A percentile compares a stretch with the other conserved stretches of the same genome.
Conservation (phyloP, 2,329 filamentous ascomycete genomes). For the Endocalyx cinctus region DNA sequence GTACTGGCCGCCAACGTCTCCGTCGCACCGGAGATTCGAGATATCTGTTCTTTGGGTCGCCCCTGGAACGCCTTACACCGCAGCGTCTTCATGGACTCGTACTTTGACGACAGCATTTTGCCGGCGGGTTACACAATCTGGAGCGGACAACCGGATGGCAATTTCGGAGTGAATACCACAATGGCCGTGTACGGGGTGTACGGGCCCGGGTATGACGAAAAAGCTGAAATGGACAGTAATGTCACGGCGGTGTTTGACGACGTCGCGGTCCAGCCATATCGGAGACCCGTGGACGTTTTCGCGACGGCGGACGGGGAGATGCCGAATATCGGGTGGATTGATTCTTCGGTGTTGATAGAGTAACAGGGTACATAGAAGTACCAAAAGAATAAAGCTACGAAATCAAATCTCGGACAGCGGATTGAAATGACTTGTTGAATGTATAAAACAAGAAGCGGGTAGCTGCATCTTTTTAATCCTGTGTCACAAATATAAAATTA, state of each 20-base stretch:
- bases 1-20: constrained; percentile 51
- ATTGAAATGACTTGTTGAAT: too few relatives aligned
- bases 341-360: constrained; percentile 4
- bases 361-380: background rate
- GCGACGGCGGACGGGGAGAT: constrained; percentile 12
- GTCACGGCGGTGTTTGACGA: constrained; percentile 11
- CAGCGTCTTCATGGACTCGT: constrained; percentile 51
- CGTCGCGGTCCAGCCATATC: constrained; percentile 11
- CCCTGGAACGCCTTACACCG: constrained; percentile 58
- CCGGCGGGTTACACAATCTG: constrained; percentile 53
- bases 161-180: constrained; percentile 12
- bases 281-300: constrained; percentile 16
- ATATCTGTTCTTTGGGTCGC: constrained; percentile 54
- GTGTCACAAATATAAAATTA: too few relatives aligned
- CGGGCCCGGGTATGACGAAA: constrained; percentile 15
- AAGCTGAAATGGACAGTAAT: constrained; percentile 13
- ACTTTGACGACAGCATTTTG: constrained; percentile 49
- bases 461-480: too few relatives aligned
- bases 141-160: constrained; percentile 23
- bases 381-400: background rate
- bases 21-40: constrained; percentile 30
- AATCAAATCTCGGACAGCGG: too few relatives aligned
- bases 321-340: constrained; percentile 18
- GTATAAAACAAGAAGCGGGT: too few relatives aligned
- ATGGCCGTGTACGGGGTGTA: constrained; percentile 16